Percentiles rank a stretch among this genome's conserved stretches.
These are phyloP conservation scores for Acacia concinna DNA, from an alignment of 331 rosid genomes.

Conservation along the genomic window DNA sequence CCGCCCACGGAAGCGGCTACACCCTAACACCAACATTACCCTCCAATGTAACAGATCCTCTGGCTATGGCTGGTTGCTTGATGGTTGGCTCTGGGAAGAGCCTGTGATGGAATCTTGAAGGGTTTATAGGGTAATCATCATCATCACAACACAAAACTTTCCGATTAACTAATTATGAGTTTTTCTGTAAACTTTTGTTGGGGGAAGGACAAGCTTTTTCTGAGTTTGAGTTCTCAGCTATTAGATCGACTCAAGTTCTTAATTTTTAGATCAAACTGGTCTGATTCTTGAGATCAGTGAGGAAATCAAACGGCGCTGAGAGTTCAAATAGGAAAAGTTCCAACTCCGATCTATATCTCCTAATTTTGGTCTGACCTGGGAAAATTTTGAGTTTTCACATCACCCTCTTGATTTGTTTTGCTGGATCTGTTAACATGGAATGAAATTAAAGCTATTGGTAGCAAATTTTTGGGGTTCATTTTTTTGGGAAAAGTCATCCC, in stretches of 20 bases:
- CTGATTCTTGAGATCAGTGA: background rate
- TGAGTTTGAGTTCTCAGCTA: background rate
- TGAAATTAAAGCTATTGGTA: background rate
- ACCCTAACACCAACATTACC: background rate
- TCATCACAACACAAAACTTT: background rate
- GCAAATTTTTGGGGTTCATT: background rate
- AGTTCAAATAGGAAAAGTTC: background rate
- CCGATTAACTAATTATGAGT: background rate
- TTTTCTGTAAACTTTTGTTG: background rate
- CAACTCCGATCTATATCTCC: background rate
- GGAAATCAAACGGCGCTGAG: background rate
- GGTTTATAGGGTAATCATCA: constrained; percentile 4
- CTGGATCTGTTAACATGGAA: too few relatives aligned
- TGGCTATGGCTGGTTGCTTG: background rate
- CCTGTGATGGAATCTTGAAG: background rate
- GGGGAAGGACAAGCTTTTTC: background rate
- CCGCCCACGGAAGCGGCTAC: background rate
- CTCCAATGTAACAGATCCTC: background rate
- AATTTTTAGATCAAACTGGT: background rate
- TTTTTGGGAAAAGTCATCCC: background rate
- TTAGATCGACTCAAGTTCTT: background rate
- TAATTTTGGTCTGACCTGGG: background rate
- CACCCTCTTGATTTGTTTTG: too few relatives aligned
- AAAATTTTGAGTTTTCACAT: background rate
- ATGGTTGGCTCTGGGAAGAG: background rate